Percentiles rank a stretch among this genome's conserved stretches.
phyloP scores from a whole-genome alignment of 306 rosid species.

The Gastrolobium villosum region DNA sequence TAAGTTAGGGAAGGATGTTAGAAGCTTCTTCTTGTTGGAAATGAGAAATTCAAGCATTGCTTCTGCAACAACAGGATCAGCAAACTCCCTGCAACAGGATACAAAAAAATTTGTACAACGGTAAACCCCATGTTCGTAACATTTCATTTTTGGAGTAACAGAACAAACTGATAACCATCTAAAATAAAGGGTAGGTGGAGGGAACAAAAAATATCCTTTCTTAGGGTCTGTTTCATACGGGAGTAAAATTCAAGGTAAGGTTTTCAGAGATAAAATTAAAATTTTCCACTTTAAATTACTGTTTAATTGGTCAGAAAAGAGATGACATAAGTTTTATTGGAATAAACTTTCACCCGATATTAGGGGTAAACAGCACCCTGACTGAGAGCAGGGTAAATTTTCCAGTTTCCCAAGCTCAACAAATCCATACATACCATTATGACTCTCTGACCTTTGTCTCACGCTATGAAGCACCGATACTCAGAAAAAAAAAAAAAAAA shows the following conservation, averaged over 20 bases:
- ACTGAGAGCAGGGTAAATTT: not conserved
- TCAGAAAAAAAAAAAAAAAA: too few relatives aligned
- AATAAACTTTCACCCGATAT: constrained; percentile 25
- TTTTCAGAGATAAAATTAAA: not conserved
- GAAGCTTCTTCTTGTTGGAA: constrained; percentile 75
- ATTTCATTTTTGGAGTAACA: constrained; percentile 12
- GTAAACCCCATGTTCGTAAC: constrained; percentile 1
- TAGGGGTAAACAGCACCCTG: not conserved
- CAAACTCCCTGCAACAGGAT: constrained; percentile 82
- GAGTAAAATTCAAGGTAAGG: not conserved
- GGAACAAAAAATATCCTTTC: not conserved
- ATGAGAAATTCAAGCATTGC: constrained; percentile 83
- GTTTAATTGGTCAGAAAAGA: constrained; percentile 15
- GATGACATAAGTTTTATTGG: not conserved
- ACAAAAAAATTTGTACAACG: constrained; percentile 44
- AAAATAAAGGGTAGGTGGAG: constrained; percentile 6
- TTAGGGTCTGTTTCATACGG: not conserved
- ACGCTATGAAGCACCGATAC: not conserved
- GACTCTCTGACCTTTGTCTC: constrained; percentile 21
- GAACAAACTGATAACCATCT: not conserved
- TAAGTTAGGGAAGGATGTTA: constrained; percentile 77
- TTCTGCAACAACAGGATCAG: constrained; percentile 90
- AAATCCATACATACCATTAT: constrained; percentile 9
- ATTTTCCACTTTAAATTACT: constrained; percentile 5
- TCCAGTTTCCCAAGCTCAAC: not conserved